These are phyloP conservation scores for Tylopilus intermedius DNA, from an alignment of 768 basidiomycete genomes.

Conservation along the genomic window DNA sequence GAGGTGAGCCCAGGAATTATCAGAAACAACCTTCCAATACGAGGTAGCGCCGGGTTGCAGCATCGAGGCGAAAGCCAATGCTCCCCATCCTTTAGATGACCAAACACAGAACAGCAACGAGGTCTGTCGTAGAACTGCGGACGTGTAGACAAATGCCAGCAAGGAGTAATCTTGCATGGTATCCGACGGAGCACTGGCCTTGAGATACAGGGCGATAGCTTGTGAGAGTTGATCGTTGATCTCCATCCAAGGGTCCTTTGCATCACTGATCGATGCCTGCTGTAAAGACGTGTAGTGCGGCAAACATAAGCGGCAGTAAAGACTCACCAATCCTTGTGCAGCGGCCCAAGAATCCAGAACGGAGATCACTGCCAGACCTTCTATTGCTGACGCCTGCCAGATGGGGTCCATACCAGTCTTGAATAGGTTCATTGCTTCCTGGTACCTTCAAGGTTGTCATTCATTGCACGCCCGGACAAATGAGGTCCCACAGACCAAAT, in stretches of 20 bases:
- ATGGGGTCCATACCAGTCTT: slow-evolving; percentile 69
- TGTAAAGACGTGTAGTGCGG: slow-evolving; percentile 25
- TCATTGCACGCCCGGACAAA: slow-evolving; percentile 7
- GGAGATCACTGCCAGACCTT: slow-evolving; percentile 75
- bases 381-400: slow-evolving; percentile 88
- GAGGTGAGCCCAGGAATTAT: slow-evolving; percentile 45
- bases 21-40: slow-evolving; percentile 52
- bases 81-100: slow-evolving; percentile 87
- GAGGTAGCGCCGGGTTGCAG: slow-evolving; percentile 58
- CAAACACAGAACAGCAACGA: slow-evolving; percentile 73
- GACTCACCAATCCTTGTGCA: slow-evolving; percentile 65
- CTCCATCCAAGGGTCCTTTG: slow-evolving; percentile 72
- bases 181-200: slow-evolving; percentile 47
- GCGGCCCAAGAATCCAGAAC: slow-evolving; percentile 82
- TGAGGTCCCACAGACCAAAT: slow-evolving; percentile 55
- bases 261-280: slow-evolving; percentile 50
- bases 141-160: slow-evolving; percentile 62
- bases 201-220: slow-evolving; percentile 56
- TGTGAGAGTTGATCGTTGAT: slow-evolving; percentile 70
- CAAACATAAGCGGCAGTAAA: neutral
- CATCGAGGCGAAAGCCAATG: slow-evolving; percentile 70
- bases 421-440: slow-evolving; percentile 76
- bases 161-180: slow-evolving; percentile 53
- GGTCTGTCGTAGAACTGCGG: slow-evolving; percentile 65
- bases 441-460: slow-evolving; percentile 55